Base-by-base conservation (phyloP, 192 early-diverging fungal species). In the Chytriomyces confervae region DNA sequence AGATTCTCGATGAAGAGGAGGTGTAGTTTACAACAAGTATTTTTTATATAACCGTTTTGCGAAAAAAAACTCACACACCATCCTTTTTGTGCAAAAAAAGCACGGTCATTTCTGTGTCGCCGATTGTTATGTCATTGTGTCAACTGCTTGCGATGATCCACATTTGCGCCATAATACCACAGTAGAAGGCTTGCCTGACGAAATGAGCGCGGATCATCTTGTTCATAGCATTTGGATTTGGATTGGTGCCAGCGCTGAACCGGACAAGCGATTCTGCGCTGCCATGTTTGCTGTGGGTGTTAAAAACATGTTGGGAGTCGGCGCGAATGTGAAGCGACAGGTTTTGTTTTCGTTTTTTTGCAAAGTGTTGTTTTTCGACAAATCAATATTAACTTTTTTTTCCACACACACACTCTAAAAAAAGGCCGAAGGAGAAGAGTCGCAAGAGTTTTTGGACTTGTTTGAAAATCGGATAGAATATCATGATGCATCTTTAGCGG, bases 221-320 rank as follows among this genome's bases (percentile, higher is more conserved):
- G 62, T 23, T 23, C 65, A 86, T 62, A 61, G 72, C 7, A 79
- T 89, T 47, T 86, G 61, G 49, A 85, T 82, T 7, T 89, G 83
- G 82, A 89, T 89, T 65, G 87, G 87, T 1, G 46, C n/a, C 5
- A 36, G 67, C 24, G 82, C 87, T 23, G 85, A 89, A 66, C 65
- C 81, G 18, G 87, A 89, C 72, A 89, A 89, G 69, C 80, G 83
- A 13, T 89, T 89, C 68, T 89, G 87, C 72, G 65, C 65, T 23
- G 87, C 87, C 48, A 84, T 89, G 82, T 89, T 66, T 72, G 73
- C 84, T 18, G 83, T 86, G 8, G 85, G 77, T 7, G 66, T 87
- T 20, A 78, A 86, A 73, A 84, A 88, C 65, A 71, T 70, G 77
- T 20, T 87, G 18, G 76, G 68, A 7, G 64, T 77, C 5, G 66